phyloP scores from a whole-genome alignment of 116 monocot genomes.

The Iris pallida region DNA sequence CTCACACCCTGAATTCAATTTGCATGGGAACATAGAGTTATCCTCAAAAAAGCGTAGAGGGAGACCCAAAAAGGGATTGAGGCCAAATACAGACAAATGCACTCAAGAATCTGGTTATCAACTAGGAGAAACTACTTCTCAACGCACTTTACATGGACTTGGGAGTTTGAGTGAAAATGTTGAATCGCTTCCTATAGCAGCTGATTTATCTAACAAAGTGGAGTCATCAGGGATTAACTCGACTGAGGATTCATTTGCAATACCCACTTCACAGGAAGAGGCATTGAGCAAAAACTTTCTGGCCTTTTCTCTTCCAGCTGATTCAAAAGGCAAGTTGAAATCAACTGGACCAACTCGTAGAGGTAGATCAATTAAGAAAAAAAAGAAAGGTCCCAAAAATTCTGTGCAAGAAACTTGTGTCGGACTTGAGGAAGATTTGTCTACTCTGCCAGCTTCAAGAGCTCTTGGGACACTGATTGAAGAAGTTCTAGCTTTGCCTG shows the following conservation, averaged over 20 bases:
- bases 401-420: too few relatives aligned
- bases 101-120: not conserved
- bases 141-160: not conserved
- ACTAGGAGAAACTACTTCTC: not conserved
- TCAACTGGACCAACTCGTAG: not conserved
- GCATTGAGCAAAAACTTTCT: not conserved
- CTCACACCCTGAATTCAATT: not conserved
- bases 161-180: constrained; percentile 1
- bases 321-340: constrained; percentile 1
- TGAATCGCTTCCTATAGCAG: not conserved
- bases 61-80: constrained; percentile 17
- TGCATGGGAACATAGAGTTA: constrained; percentile 2
- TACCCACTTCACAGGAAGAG: not conserved
- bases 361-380: not conserved
- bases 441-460: not conserved
- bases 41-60: constrained; percentile 8
- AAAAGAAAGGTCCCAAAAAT: not conserved
- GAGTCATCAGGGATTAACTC: not conserved
- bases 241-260: not conserved
- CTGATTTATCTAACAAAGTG: not conserved
- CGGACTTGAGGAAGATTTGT: not conserved
- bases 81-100: not conserved
- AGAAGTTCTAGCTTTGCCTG: not conserved
- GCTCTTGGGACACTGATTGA: not conserved
- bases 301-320: not conserved